Evolutionary conservation across 495 filamentous ascomycete genomes (phyloP), one percentile per base, ranked within the genome.

Genomic region (Sphaerosporella brunnea): DNA sequence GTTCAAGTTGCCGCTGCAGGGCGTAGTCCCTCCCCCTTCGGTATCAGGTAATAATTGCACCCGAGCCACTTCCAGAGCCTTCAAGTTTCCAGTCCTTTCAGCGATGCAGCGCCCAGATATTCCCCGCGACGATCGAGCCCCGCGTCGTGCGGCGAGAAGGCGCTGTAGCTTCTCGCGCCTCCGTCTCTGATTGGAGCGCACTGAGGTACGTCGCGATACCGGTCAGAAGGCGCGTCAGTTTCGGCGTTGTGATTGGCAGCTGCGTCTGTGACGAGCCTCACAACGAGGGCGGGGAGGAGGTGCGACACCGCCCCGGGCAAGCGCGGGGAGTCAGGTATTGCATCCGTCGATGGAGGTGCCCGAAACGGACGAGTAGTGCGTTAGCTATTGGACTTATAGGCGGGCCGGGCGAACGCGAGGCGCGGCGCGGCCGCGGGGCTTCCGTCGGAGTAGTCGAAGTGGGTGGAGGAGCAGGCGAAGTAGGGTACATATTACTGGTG

Each of bases 51-150:
- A 23, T 43, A 43, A 7, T 13, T 24, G 20, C 40, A 43, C 9
- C 40, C 40, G 9, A 43, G 24, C 40, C 40, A 43, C 11, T 19
- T n/a, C 40, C 40, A 43, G 2, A 43, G 24, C 10, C 40, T n/a
- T n/a, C n/a, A n/a, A n/a, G n/a, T 24, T 26, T 19, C 40, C 2
- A 43, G 18, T 1, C 40, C 40, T 18, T 18, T 9, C 2, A 8
- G 11, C 1, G 40, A 25, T 8, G 40, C 40, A 3, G 40, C 23
- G 21, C 21, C 11, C 10, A 43, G 2, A 18, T 43, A 43, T 24
- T 19, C 21, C 1, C 9, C 19, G 9, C 40, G 40, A 18, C 26
- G 40, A 11, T 43, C 40, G 8, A 43, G 40, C 2, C 18, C 23
- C 19, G 40, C n/a, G n/a, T n/a, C 20, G 40, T 43, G 40, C 26